Evolutionary conservation across 2,329 filamentous ascomycete species (phyloP), one percentile per base, ranked within the genome.

Genomic region (Colletotrichum simmondsii): DNA sequence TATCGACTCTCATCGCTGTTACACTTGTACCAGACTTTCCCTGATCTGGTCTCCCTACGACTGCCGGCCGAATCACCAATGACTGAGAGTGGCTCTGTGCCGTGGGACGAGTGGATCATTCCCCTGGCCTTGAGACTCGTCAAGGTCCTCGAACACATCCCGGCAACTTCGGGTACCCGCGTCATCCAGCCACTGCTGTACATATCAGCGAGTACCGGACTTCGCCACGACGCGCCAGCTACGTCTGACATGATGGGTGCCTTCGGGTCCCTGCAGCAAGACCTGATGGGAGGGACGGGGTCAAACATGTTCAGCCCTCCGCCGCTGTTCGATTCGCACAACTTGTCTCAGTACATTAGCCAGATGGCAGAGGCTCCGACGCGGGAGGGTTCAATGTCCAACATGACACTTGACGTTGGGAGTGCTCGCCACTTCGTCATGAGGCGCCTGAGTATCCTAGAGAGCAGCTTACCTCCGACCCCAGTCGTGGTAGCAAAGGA

Each of bases 401-500:
- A 75, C 68, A 65, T 81, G 64, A 80, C 80, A 0, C 75, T 85
- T 0, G 82, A 85, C 19, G 81, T 82, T 1, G 81, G 80, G 14
- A 80, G 79, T 26, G 83, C 84, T 2, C 81, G 84, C 2, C 78
- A 80, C 19, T 83, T 85, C 64, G 76, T 85, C 26, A 82, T 84
- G 77, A 78, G 78, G 1, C 75, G 84, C 3, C 76, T 85, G 2
- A 79, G 80, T 5, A 80, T 83, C 24, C 60, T 85, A 30, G 84
- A 85, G 73, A 78, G 80, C 14, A 83, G 75, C 22, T 71, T 85
- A 6, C 84, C 83, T 4, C 84, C 84, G 3, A 83, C 82, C 12
- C 84, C 84, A 2, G 83, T 85, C 1, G 75, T 78, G 1, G 82
- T 85, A n/a, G 84, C 84, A 1, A 84, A 83, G 72, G 77, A 84